These are phyloP conservation scores for Penicillium sp. DNA, from an alignment of 2,329 filamentous ascomycete genomes.

Conservation along the genomic window DNA sequence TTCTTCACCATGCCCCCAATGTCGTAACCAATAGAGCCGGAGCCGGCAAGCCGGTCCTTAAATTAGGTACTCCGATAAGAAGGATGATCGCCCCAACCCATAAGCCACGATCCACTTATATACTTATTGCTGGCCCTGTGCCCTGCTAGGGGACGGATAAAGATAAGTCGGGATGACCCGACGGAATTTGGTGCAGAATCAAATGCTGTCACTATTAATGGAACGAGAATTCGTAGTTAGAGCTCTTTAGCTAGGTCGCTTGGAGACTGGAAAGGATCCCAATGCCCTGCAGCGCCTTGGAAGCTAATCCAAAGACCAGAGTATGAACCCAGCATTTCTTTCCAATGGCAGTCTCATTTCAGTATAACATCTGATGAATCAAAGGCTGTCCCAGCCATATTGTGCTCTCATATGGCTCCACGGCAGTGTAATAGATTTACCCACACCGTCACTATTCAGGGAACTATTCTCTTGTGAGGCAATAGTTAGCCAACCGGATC, in stretches of 20 bases:
- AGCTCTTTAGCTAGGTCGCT: not conserved
- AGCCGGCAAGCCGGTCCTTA: too few relatives aligned
- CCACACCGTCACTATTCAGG: not conserved
- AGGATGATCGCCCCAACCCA: not conserved
- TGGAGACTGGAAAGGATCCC: not conserved
- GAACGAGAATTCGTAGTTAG: not conserved
- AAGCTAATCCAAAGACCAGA: not conserved
- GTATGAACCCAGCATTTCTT: too few relatives aligned
- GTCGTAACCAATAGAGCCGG: too few relatives aligned
- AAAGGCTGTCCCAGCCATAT: not conserved
- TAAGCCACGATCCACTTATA: not conserved
- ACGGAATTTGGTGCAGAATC: not conserved
- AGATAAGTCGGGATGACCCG: not conserved
- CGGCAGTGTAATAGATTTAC: slow-evolving; percentile 5
- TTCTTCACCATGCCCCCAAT: not conserved
- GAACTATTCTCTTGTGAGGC: not conserved
- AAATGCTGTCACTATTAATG: not conserved
- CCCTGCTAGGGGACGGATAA: not conserved
- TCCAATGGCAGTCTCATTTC: not conserved
- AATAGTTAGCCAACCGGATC: not conserved
- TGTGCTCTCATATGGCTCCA: not conserved
- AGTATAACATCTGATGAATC: not conserved
- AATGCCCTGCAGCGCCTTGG: not conserved
- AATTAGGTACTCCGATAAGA: not conserved
- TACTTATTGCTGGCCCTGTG: not conserved